phyloP scores from a whole-genome alignment of 169 alveolate genomes.

The Theileria annulata region DNA sequence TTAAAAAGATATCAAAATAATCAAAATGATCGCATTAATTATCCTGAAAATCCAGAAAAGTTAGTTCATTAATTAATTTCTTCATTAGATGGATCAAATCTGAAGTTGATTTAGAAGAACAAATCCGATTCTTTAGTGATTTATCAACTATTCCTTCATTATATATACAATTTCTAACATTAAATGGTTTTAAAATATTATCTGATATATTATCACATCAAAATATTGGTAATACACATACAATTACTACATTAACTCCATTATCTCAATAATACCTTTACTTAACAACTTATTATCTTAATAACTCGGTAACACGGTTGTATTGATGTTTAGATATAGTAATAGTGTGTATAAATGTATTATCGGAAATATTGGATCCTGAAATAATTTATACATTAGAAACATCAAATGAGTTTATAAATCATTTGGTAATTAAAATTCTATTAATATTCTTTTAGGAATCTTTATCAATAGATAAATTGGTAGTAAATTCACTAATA shows the following conservation, averaged over 20 bases:
- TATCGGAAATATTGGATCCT: slow-evolving; percentile 72
- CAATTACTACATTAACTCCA: background rate
- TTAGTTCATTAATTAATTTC: background rate
- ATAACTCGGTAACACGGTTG: no score
- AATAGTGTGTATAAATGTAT: slow-evolving; percentile 59
- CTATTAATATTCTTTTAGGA: slow-evolving; percentile 22
- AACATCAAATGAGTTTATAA: slow-evolving; percentile 47
- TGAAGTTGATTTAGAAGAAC: slow-evolving; percentile 79
- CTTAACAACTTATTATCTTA: no score
- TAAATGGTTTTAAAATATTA: slow-evolving; percentile 57
- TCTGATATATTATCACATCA: slow-evolving; percentile 62
- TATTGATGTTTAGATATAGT: slow-evolving; percentile 57
- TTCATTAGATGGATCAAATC: slow-evolving; percentile 72
- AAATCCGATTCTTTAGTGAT: slow-evolving; percentile 59
- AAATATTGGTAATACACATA: slow-evolving; percentile 48
- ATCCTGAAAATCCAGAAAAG: slow-evolving; percentile 65
- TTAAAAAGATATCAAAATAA: slow-evolving; percentile 35
- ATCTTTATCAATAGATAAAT: slow-evolving; percentile 15
- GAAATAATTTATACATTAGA: slow-evolving; percentile 52
- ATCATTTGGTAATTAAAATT: background rate
- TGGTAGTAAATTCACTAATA: slow-evolving; percentile 14
- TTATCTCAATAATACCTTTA: no score
- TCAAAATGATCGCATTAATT: slow-evolving; percentile 41
- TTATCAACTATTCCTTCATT: slow-evolving; percentile 68
- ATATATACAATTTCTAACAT: slow-evolving; percentile 32